A percentile compares a stretch with the other conserved stretches of the same genome.
phyloP scores from a whole-genome alignment of 768 basidiomycete species.

The Suillus lakei region DNA sequence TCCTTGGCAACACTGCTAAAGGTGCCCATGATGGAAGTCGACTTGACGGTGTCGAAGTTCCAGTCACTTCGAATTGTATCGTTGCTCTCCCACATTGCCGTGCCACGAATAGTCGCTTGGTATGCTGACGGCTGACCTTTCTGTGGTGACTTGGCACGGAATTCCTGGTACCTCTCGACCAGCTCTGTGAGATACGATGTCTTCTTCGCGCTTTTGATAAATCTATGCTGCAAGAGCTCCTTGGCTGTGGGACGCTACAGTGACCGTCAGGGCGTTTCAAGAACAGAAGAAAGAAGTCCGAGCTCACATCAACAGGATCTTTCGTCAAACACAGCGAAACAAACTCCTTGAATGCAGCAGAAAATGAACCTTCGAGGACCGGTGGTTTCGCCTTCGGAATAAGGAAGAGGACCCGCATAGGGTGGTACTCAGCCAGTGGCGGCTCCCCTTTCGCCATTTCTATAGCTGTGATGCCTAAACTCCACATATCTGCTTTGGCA shows the following conservation, averaged over 20 bases:
- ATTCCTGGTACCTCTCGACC: conserved; percentile 86
- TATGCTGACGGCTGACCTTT: conserved; percentile 54
- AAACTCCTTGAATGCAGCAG: conserved; percentile 90
- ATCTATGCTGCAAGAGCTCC: conserved; percentile 92
- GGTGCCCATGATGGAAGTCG: conserved; percentile 76
- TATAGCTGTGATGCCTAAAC: conserved; percentile 95
- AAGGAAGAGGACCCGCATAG: conserved; percentile 97
- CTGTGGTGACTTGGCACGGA: conserved; percentile 62
- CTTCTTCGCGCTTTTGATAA: conserved; percentile 84
- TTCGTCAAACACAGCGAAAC: conserved; percentile 90
- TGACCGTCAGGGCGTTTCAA: conserved; percentile 19
- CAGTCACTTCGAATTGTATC: conserved; percentile 89
- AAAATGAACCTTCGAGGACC: conserved; percentile 85
- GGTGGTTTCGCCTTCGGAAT: conserved; percentile 98
- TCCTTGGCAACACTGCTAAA: conserved; percentile 76
- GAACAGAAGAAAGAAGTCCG: background rate
- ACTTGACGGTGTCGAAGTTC: conserved; percentile 91
- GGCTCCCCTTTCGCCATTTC: conserved; percentile 99
- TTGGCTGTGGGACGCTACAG: conserved; percentile 85
- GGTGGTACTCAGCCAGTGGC: conserved; percentile 95
- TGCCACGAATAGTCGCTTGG: conserved; percentile 62
- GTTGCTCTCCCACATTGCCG: conserved; percentile 68
- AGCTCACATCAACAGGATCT: conserved; percentile 76
- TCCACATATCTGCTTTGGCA: conserved; percentile 97
- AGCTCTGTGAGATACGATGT: conserved; percentile 86